Evolutionary conservation across 2,329 filamentous ascomycete genomes (phyloP).

Genomic region (Epichloe festucae): DNA sequence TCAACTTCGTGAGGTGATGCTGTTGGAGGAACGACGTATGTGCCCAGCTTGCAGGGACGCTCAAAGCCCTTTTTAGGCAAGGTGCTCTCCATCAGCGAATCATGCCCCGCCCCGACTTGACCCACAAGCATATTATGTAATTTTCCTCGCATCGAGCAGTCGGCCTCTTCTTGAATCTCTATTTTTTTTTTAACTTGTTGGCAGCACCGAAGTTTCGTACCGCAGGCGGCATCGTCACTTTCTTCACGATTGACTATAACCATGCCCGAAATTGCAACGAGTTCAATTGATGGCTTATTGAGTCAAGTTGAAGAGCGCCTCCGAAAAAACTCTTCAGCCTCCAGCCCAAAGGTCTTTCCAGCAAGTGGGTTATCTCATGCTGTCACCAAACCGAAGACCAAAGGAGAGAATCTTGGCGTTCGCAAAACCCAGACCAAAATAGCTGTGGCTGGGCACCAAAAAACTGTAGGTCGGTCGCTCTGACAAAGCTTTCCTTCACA

Average conservation of each 20-base stretch:
- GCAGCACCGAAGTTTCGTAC: not conserved
- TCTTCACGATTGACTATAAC: not conserved
- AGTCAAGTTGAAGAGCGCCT: constrained; percentile 1
- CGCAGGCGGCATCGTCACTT: not conserved
- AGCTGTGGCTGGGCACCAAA: not conserved
- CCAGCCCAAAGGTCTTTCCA: not conserved
- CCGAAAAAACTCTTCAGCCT: not conserved
- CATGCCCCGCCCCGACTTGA: not conserved
- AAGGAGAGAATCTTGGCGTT: not conserved
- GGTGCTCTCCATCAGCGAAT: not conserved
- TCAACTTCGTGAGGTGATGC: not conserved
- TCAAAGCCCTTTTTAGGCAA: not conserved
- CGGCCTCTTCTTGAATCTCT: not conserved
- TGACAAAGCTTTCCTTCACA: not conserved
- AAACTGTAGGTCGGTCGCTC: not conserved
- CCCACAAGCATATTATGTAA: not conserved
- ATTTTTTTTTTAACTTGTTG: not conserved
- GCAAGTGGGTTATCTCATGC: not conserved
- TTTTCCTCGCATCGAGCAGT: not conserved
- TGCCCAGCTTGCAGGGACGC: not conserved
- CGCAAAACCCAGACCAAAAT: not conserved
- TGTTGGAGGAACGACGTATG: not conserved
- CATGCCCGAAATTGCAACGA: not conserved
- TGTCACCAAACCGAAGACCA: not conserved
- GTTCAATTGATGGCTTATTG: not conserved